phyloP scores from a whole-genome alignment of 768 basidiomycete genomes.

The Cystobasidium tubakii region DNA sequence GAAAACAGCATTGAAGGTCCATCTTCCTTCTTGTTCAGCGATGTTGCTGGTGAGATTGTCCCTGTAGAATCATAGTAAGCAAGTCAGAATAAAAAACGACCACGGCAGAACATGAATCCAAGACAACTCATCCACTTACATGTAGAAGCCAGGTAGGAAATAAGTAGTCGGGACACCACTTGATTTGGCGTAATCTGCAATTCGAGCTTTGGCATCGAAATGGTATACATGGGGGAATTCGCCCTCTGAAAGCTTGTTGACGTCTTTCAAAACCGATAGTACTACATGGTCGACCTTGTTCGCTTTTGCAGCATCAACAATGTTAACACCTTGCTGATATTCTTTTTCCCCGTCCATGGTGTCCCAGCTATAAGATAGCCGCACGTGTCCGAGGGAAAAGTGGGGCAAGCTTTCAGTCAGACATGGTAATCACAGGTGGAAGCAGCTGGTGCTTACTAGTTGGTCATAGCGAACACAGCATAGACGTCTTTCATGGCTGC shows the following conservation, averaged over 20 bases:
- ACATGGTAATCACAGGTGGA: background rate
- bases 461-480: constrained; percentile 2
- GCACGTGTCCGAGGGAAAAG: background rate
- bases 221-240: constrained; percentile 15
- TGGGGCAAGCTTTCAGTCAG: background rate
- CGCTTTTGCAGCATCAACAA: constrained; percentile 6
- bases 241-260: background rate
- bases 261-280: background rate
- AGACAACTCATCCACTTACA: no score
- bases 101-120: no score
- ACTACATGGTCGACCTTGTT: background rate
- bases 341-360: background rate
- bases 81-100: background rate
- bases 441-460: background rate
- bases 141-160: background rate
- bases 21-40: background rate
- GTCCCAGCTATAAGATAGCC: background rate
- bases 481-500: constrained; percentile 5
- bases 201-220: background rate
- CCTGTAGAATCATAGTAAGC: background rate
- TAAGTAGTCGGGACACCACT: constrained; percentile 5
- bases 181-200: background rate
- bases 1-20: background rate
- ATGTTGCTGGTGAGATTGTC: constrained; percentile 14
- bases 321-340: constrained; percentile 12